phyloP scores from a whole-genome alignment of 1,139 yeast species.

The Kodamaea sp. region DNA sequence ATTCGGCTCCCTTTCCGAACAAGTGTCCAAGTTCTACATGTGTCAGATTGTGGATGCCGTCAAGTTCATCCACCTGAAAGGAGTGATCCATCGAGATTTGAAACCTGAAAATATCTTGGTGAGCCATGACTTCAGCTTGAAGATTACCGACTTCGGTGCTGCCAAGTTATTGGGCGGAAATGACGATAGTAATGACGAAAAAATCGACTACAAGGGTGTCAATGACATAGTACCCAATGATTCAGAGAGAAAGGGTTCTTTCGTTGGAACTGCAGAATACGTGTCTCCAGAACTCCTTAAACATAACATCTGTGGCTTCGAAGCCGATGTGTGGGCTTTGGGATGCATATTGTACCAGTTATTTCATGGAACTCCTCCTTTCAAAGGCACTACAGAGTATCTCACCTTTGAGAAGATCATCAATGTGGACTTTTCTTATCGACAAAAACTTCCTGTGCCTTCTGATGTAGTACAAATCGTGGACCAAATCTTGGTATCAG shows the following conservation, averaged over 20 bases:
- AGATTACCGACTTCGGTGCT: constrained; percentile 97
- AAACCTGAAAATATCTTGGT: constrained; percentile 92
- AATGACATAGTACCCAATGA: constrained; percentile 13
- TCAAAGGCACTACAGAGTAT: constrained; percentile 94
- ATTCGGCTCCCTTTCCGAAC: constrained; percentile 57
- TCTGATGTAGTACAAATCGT: constrained; percentile 63
- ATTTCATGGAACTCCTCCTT: constrained; percentile 94
- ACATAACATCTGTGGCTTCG: constrained; percentile 80
- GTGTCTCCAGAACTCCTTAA: constrained; percentile 93
- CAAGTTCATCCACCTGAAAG: constrained; percentile 75
- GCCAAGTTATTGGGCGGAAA: constrained; percentile 70
- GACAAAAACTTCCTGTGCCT: constrained; percentile 74
- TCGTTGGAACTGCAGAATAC: constrained; percentile 60
- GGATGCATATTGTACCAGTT: constrained; percentile 93
- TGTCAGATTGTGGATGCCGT: constrained; percentile 89
- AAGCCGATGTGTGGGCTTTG: constrained; percentile 94
- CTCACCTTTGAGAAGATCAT: constrained; percentile 92
- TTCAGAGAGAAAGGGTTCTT: constrained; percentile 66
- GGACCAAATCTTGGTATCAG: constrained; percentile 61
- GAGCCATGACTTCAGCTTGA: constrained; percentile 76
- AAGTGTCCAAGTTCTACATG: constrained; percentile 48
- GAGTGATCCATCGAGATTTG: constrained; percentile 90
- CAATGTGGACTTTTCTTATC: constrained; percentile 76
- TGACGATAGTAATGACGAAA: constrained; percentile 34
- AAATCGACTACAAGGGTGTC: constrained; percentile 37